Evolutionary conservation across 1,284 basidiomycete species (phyloP).

Genomic region (Tranzscheliella williamsii): DNA sequence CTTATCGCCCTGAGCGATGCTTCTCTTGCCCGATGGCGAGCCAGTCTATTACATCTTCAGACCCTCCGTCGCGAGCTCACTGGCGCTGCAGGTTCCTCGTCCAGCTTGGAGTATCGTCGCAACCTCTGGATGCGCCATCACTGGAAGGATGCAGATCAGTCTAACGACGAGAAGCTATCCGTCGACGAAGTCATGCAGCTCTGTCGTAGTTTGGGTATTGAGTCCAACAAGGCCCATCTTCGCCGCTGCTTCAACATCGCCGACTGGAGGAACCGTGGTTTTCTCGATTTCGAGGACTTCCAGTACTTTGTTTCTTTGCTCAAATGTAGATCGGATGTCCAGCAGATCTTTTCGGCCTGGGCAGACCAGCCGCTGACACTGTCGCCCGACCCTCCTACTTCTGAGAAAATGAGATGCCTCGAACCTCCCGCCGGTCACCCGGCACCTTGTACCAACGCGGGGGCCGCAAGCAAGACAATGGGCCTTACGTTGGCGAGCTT

Average conservation of each 20-base stretch:
- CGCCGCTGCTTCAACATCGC: constrained; percentile 74
- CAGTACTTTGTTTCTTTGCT: constrained; percentile 81
- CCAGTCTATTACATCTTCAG: constrained; percentile 63
- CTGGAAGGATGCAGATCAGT: constrained; percentile 74
- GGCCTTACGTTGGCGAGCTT: constrained; percentile 8
- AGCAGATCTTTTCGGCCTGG: constrained; percentile 62
- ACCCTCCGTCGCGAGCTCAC: constrained; percentile 46
- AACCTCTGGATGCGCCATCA: constrained; percentile 79
- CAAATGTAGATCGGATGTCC: constrained; percentile 80
- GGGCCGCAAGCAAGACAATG: background rate
- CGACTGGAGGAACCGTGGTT: constrained; percentile 70
- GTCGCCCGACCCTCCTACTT: too few relatives aligned
- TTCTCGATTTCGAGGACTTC: constrained; percentile 81
- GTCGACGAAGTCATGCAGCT: constrained; percentile 77
- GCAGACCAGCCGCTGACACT: constrained; percentile 29
- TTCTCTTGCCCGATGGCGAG: constrained; percentile 67
- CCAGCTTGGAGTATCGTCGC: constrained; percentile 67
- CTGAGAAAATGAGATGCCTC: background rate
- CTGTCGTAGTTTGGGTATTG: constrained; percentile 76
- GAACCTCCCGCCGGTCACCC: background rate
- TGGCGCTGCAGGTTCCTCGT: constrained; percentile 44
- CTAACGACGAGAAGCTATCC: constrained; percentile 70
- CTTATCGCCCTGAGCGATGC: constrained; percentile 77
- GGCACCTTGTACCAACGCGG: background rate
- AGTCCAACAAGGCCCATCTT: constrained; percentile 70